Base-by-base conservation (phyloP, 2,329 filamentous ascomycete species). In the Penicillium sp. region DNA sequence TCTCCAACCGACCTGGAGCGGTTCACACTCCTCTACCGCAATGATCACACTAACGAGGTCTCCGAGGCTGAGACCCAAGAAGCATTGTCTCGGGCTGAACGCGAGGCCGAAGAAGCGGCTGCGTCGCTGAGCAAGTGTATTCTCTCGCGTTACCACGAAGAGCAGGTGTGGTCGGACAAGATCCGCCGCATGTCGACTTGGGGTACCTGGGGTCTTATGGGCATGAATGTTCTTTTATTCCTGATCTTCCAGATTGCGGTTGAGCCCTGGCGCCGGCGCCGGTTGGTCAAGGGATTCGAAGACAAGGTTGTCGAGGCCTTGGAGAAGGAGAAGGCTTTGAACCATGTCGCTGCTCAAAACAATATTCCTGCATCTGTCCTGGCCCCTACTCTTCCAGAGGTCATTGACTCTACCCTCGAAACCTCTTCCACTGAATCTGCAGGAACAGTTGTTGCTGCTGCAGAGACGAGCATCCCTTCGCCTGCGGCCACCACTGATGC, bases 81-180 rank as follows among this genome's bases (percentile, higher is more conserved):
- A 53, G 80, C 81, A 13, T 80, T 97, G 24, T 85, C 85, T 15
- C 81, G 85, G 53, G 86, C 90, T 2, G 94, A 99, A 76, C 81
- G 83, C 42, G 84, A 89, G 54, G 85, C 95, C 55, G 89, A 96
- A 73, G 86, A 88, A 56, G 82, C 91, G 0, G 83, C 86, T 50
- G 83, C 85, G 47, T 83, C 86, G 64, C 77, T 99, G 49, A 93
- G 88, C 68, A 85, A 87, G 56, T 85, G 87, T 46, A 96, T 97
- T 63, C 78, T 96, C 47, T 88, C 88, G 56, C 85, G 95, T 55
- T 99, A 99, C 73, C 94, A 99, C 72, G 94, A 99, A 75, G 94
- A 99, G 77, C 94, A 99, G 76, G 95, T 99, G 51, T 99, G 94
- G 94, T 95, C 90, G 68, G 94, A 99, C 71, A 93, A 95, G 64